Evolutionary conservation across 208 protist genomes (phyloP).

Genomic region (Blastocrithidia nonstop): DNA sequence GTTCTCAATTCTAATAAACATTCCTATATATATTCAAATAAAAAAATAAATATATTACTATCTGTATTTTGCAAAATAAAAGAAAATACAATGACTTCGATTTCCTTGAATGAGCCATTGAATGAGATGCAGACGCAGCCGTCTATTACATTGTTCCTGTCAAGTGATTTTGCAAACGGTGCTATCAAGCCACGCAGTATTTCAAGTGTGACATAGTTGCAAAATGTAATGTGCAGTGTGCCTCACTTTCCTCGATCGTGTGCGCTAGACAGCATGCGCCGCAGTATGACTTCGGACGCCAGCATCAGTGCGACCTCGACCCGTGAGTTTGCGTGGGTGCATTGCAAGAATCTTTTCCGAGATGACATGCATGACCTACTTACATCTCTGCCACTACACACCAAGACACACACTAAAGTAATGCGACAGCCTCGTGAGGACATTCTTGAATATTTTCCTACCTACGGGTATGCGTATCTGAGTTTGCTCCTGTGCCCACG

Average conservation of each 20-base stretch:
- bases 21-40: too few species aligned
- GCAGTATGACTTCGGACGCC: not conserved
- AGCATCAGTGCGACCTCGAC: not conserved
- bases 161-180: not conserved
- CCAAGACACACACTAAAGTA: conserved; percentile 13
- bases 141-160: not conserved
- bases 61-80: too few species aligned
- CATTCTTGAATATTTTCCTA: conserved; percentile 34
- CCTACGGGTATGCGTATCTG: conserved; percentile 25
- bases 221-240: not conserved
- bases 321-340: conserved; percentile 17
- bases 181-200: not conserved
- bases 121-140: too few species aligned
- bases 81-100: too few species aligned
- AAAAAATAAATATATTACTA: too few species aligned
- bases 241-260: not conserved
- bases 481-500: conserved; percentile 12
- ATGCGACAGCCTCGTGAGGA: conserved; percentile 6
- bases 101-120: too few species aligned
- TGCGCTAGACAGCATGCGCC: not conserved
- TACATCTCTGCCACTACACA: conserved; percentile 25
- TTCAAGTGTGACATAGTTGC: not conserved
- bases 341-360: conserved; percentile 7
- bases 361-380: conserved; percentile 13
- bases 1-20: too few species aligned